Percentiles rank a stretch among this genome's conserved stretches.
Conservation (phyloP, 2,329 filamentous ascomycete genomes). For the Lachnellula cervina region DNA sequence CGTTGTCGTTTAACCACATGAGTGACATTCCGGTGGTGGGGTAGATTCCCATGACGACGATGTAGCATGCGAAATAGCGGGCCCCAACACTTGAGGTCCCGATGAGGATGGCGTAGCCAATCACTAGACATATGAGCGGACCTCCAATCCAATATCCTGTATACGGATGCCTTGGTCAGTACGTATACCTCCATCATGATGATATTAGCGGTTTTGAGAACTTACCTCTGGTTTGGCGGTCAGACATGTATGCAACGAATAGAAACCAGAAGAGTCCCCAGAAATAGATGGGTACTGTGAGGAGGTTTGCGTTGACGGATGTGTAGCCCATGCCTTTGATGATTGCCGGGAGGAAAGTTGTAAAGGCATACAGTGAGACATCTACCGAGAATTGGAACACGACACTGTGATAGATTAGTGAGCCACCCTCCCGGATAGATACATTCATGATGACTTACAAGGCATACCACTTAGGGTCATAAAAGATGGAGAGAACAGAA, state of each 20-base stretch:
- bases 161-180: not conserved
- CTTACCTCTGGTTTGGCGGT: constrained; percentile 29
- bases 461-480: constrained; percentile 47
- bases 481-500: constrained; percentile 41
- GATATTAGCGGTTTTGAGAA: not conserved
- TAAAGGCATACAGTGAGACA: constrained; percentile 43
- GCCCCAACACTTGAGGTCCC: constrained; percentile 43
- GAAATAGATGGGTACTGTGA: constrained; percentile 53
- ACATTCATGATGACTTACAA: constrained; percentile 27
- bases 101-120: constrained; percentile 12
- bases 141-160: constrained; percentile 17
- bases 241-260: constrained; percentile 39
- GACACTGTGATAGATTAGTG: not conserved
- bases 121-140: constrained; percentile 12
- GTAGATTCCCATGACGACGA: constrained; percentile 42
- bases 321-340: constrained; percentile 46
- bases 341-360: constrained; percentile 52
- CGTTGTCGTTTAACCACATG: constrained; percentile 42
- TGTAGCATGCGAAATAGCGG: constrained; percentile 44
- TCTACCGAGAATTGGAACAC: constrained; percentile 6
- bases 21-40: constrained; percentile 41
- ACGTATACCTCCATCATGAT: too few species aligned
- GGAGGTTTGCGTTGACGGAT: constrained; percentile 44
- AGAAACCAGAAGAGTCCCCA: constrained; percentile 43
- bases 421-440: not conserved